Conservation (phyloP, 2,329 filamentous ascomycete species). For the Paecilomyces variotii region DNA sequence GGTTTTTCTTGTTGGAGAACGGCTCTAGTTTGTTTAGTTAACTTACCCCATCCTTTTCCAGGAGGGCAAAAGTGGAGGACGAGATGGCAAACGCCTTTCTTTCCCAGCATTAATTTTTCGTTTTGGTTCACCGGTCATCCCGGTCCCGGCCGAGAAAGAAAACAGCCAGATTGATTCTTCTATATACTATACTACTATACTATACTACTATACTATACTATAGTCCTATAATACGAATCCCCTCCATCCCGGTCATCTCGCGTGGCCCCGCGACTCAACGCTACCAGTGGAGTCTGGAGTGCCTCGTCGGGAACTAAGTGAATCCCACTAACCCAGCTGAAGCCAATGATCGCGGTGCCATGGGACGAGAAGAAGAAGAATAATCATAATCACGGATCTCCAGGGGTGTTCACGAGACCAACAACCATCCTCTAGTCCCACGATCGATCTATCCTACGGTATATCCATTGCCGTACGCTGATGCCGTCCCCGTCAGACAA, state of each 20-base stretch:
- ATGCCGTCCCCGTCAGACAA: not conserved
- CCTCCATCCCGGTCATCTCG: not conserved
- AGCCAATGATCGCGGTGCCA: not conserved
- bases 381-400: not conserved
- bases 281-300: not conserved
- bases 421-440: too few species aligned
- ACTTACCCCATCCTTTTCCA: too few species aligned
- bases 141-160: not conserved
- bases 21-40: too few species aligned
- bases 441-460: too few species aligned
- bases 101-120: not conserved
- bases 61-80: not conserved
- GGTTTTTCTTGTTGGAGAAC: too few species aligned
- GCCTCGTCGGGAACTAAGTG: not conserved
- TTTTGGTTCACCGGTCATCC: not conserved
- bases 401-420: not conserved
- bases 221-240: not conserved
- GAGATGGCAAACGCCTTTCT: not conserved
- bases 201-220: too few species aligned
- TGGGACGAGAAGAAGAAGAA: not conserved
- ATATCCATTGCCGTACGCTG: not conserved
- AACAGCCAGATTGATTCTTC: too few species aligned
- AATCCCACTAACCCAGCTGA: not conserved
- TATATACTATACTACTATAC: too few species aligned
- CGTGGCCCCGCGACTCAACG: not conserved